These are phyloP conservation scores for Erigeron philadelphicus DNA, from an alignment of 140 eudicot genomes.

Conservation along the genomic window DNA sequence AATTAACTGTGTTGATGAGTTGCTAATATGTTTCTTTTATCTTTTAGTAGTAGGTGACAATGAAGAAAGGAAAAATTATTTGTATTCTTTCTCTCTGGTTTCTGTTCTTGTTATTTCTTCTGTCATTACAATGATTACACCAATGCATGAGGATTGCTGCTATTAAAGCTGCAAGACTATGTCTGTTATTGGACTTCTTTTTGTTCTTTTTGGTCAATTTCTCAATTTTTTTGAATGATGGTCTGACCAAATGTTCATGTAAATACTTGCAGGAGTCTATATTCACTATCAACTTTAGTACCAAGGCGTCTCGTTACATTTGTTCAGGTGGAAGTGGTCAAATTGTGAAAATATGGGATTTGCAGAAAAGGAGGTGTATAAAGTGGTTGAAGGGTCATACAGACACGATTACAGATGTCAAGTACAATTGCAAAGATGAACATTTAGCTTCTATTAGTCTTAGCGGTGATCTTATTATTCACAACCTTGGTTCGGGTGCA, in stretches of 20 bases:
- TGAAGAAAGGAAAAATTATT: slow-evolving; percentile 4
- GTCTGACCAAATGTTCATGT: not conserved
- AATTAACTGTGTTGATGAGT: not conserved
- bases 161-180: slow-evolving; percentile 5
- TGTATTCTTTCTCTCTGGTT: not conserved
- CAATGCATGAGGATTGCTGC: slow-evolving; percentile 13
- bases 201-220: not conserved
- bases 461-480: slow-evolving; percentile 72
- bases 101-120: not conserved
- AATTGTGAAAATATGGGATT: slow-evolving; percentile 94
- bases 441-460: slow-evolving; percentile 94
- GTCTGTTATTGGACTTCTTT: not conserved
- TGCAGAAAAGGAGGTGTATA: slow-evolving; percentile 87
- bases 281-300: slow-evolving; percentile 73
- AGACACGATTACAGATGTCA: slow-evolving; percentile 72
- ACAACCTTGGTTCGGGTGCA: slow-evolving; percentile 91
- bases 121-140: not conserved
- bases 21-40: slow-evolving; percentile 6
- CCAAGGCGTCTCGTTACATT: slow-evolving; percentile 80
- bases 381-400: slow-evolving; percentile 96
- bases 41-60: not conserved
- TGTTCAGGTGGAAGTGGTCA: slow-evolving; percentile 95
- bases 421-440: slow-evolving; percentile 91
- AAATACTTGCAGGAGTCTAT: slow-evolving; percentile 61
- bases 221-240: not conserved